Evolutionary conservation across 495 filamentous ascomycete species (phyloP).

Genomic region (Hyaloscypha hepaticicola): DNA sequence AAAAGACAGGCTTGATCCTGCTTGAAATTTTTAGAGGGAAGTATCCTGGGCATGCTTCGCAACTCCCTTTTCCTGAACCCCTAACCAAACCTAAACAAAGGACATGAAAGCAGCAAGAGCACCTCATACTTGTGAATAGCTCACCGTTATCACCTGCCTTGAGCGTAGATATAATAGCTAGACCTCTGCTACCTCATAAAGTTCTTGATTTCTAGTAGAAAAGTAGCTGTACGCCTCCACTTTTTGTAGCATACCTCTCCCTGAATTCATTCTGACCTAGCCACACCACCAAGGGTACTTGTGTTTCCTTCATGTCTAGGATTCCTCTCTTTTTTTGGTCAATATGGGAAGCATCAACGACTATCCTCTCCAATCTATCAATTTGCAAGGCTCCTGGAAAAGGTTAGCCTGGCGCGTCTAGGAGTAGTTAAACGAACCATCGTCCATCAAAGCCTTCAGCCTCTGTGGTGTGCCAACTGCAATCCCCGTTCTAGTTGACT

Average conservation of each 20-base stretch:
- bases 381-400: slow-evolving; percentile 60
- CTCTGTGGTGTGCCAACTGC: slow-evolving; percentile 87
- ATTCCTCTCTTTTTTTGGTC: slow-evolving; percentile 91
- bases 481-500: slow-evolving; percentile 69
- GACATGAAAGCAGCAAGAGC: neutral
- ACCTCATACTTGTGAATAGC: neutral
- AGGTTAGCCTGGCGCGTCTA: slow-evolving; percentile 17
- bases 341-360: slow-evolving; percentile 86
- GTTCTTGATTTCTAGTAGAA: slow-evolving; percentile 41
- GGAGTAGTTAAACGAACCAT: slow-evolving; percentile 50
- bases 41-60: neutral
- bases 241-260: slow-evolving; percentile 57
- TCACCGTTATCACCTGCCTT: no score
- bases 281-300: slow-evolving; percentile 68
- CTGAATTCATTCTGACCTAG: slow-evolving; percentile 67
- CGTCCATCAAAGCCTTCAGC: slow-evolving; percentile 75
- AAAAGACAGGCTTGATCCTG: neutral
- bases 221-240: slow-evolving; percentile 54
- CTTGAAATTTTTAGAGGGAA: neutral
- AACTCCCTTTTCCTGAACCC: no score
- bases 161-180: neutral
- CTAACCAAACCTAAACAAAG: neutral
- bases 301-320: slow-evolving; percentile 89
- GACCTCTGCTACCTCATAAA: neutral
- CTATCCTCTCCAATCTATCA: slow-evolving; percentile 68